A percentile compares a stretch with the other conserved stretches of the same genome.
phyloP scores from a whole-genome alignment of 768 basidiomycete genomes.

The Naematelia encephala region DNA sequence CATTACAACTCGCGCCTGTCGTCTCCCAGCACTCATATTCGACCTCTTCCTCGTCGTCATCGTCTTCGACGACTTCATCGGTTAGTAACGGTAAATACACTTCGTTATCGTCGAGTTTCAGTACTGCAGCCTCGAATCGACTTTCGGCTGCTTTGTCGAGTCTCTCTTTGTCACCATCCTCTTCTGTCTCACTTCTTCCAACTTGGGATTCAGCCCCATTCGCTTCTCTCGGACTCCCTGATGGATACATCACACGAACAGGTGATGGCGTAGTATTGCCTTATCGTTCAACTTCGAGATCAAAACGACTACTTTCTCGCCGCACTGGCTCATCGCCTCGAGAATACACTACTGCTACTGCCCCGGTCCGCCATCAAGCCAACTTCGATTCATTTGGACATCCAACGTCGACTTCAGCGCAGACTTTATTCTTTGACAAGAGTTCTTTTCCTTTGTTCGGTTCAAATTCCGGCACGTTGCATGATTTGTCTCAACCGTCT shows the following conservation, averaged over 20 bases:
- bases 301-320: neutral
- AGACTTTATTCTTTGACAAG: neutral
- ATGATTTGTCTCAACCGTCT: neutral
- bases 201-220: conserved; percentile 31
- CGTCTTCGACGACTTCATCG: too few species aligned
- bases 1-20: conserved; percentile 16
- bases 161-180: conserved; percentile 7
- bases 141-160: neutral
- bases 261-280: conserved; percentile 8
- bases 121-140: neutral
- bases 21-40: conserved; percentile 19
- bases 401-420: neutral
- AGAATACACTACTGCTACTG: conserved; percentile 5
- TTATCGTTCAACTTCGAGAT: conserved; percentile 5
- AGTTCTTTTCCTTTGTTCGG: conserved; percentile 5
- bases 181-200: conserved; percentile 24
- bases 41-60: conserved; percentile 8
- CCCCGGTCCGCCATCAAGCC: conserved; percentile 1
- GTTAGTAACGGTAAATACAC: conserved; percentile 4
- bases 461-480: neutral
- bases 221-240: neutral
- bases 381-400: neutral
- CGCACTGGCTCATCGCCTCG: neutral
- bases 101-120: conserved; percentile 2
- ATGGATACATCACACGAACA: conserved; percentile 9